These are phyloP conservation scores for Fusarium sterilihyphosum DNA, from an alignment of 2,329 filamentous ascomycete species.

Conservation along the genomic window DNA sequence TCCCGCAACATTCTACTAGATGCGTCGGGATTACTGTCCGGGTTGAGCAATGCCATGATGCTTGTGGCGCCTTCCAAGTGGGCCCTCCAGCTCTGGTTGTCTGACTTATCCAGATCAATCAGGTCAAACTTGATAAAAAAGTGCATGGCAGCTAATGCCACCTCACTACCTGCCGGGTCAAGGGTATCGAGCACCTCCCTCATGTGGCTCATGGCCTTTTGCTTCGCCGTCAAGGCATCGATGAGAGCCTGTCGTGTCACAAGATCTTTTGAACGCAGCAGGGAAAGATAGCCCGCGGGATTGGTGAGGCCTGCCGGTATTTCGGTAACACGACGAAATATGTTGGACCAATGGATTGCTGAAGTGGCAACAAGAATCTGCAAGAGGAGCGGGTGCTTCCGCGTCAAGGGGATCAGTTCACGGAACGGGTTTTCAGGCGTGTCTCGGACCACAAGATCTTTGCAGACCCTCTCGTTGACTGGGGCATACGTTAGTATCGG, in stretches of 20 bases:
- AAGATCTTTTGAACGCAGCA: conserved; percentile 51
- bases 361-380: conserved; percentile 61
- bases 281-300: conserved; percentile 50
- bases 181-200: conserved; percentile 52
- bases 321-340: conserved; percentile 49
- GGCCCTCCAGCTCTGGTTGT: conserved; percentile 55
- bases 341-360: conserved; percentile 60
- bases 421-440: conserved; percentile 58
- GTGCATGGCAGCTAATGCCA: conserved; percentile 58
- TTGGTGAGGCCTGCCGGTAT: conserved; percentile 47
- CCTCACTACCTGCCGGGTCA: conserved; percentile 55
- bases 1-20: conserved; percentile 53
- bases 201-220: conserved; percentile 57
- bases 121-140: conserved; percentile 63
- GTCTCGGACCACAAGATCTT: conserved; percentile 63
- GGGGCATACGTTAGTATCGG: conserved; percentile 39
- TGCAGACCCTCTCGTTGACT: conserved; percentile 62
- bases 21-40: conserved; percentile 41
- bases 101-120: conserved; percentile 58
- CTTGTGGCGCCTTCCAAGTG: conserved; percentile 58
- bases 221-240: conserved; percentile 59
- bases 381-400: conserved; percentile 56
- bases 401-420: conserved; percentile 59
- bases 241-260: conserved; percentile 54
- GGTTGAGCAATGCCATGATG: conserved; percentile 52